Conservation (phyloP, 1,139 yeast genomes). For the Candida sp. region DNA sequence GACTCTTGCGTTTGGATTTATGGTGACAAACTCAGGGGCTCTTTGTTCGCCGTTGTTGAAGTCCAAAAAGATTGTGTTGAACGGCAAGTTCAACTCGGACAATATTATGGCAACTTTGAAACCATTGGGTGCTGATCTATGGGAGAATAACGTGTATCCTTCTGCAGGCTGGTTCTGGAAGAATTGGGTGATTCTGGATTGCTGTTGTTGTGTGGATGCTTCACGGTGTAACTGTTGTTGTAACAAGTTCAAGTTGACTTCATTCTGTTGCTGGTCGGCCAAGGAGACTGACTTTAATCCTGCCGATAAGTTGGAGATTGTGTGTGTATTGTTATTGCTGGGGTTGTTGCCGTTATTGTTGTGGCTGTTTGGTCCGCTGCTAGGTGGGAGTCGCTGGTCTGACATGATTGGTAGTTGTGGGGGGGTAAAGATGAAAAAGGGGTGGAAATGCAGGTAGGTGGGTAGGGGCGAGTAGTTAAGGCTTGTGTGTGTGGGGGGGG, state of each 20-base stretch:
- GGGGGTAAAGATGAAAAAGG: neutral
- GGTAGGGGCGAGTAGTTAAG: too few species aligned
- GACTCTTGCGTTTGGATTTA: constrained; percentile 94
- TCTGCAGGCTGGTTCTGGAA: constrained; percentile 80
- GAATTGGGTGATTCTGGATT: constrained; percentile 70
- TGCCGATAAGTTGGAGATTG: constrained; percentile 51
- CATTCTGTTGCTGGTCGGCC: constrained; percentile 46
- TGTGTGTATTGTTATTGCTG: constrained; percentile 17
- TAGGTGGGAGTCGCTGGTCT: constrained; percentile 8
- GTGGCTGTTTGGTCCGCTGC: constrained; percentile 3
- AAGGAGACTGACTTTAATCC: constrained; percentile 52
- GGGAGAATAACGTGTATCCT: constrained; percentile 89
- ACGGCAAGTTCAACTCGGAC: constrained; percentile 79
- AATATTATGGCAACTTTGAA: constrained; percentile 94
- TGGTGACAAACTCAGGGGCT: constrained; percentile 89
- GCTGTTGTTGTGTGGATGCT: constrained; percentile 34
- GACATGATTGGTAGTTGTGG: constrained; percentile 3
- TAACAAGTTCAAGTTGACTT: constrained; percentile 40
- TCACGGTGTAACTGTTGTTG: constrained; percentile 48
- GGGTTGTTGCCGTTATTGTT: constrained; percentile 10
- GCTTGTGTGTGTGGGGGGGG: neutral
- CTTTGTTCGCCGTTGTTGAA: constrained; percentile 91
- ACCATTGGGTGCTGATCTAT: constrained; percentile 95
- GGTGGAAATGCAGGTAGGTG: neutral
- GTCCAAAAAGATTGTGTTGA: constrained; percentile 85